Evolutionary conservation across 164 flowering plant species (phyloP).

Genomic region (Sedum album): DNA sequence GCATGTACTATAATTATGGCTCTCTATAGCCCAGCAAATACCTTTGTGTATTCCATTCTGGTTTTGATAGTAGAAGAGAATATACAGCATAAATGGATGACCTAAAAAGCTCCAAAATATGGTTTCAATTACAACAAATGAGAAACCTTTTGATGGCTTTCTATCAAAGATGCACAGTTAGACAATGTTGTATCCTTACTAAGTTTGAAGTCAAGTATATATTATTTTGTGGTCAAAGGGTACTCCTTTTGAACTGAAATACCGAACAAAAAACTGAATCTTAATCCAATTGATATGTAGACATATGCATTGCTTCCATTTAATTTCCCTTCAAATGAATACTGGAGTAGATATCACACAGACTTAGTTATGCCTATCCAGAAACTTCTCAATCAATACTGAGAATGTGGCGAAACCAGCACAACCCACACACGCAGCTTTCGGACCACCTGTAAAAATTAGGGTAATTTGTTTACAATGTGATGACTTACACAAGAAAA

Average conservation of each 20-base stretch:
- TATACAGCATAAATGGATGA: too few relatives aligned
- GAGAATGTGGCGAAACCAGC: slow-evolving; percentile 95
- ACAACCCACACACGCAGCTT: slow-evolving; percentile 88
- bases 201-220: too few relatives aligned
- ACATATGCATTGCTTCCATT: not conserved
- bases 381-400: slow-evolving; percentile 55
- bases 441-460: slow-evolving; percentile 56
- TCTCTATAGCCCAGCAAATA: too few relatives aligned
- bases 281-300: not conserved
- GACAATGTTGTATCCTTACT: too few relatives aligned
- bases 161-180: too few relatives aligned
- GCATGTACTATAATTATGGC: too few relatives aligned
- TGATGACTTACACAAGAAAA: not conserved
- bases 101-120: too few relatives aligned
- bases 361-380: slow-evolving; percentile 41
- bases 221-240: not conserved
- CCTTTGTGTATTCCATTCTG: too few relatives aligned
- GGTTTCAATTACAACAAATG: too few relatives aligned
- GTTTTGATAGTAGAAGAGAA: too few relatives aligned
- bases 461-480: not conserved
- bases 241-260: not conserved
- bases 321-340: not conserved
- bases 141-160: too few relatives aligned
- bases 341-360: slow-evolving; percentile 4
- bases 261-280: not conserved